Evolutionary conservation across 192 early-diverging fungal species (phyloP).

Genomic region (Glomus cerebriforme): DNA sequence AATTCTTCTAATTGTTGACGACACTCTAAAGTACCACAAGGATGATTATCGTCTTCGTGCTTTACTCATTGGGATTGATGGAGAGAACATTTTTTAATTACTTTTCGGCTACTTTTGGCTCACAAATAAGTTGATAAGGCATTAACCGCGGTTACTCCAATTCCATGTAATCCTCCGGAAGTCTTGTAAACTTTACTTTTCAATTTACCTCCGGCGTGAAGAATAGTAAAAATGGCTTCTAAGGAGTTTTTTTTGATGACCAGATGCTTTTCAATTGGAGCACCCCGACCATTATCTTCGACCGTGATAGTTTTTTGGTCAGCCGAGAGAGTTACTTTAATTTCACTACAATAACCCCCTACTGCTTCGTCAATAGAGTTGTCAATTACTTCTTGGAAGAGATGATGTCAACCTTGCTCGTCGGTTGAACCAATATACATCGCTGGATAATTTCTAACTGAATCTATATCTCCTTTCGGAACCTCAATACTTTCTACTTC

Average conservation of each 20-base stretch:
- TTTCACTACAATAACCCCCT: conserved; percentile 21
- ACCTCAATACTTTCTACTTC: no score
- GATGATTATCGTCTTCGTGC: no score
- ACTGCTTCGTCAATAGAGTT: conserved; percentile 25
- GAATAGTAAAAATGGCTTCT: conserved; percentile 22
- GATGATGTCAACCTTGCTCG: conserved; percentile 22
- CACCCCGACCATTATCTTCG: conserved; percentile 13
- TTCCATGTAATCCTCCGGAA: conserved; percentile 20
- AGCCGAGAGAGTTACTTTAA: conserved; percentile 24
- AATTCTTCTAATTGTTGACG: no score
- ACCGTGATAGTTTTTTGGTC: conserved; percentile 22
- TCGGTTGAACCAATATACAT: conserved; percentile 29
- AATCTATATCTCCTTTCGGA: background rate
- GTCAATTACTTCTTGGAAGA: conserved; percentile 29
- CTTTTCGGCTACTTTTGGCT: conserved; percentile 1
- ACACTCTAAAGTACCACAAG: no score
- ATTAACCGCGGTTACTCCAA: conserved; percentile 16
- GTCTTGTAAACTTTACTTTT: conserved; percentile 22
- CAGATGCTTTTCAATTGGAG: conserved; percentile 9
- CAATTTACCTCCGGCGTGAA: conserved; percentile 10
- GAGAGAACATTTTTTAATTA: no score
- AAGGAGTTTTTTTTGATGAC: conserved; percentile 19
- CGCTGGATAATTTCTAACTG: background rate
- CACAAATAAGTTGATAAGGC: background rate
- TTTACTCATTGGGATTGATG: no score